Conservation (phyloP, 768 basidiomycete genomes). For the Tricholomella constricta region DNA sequence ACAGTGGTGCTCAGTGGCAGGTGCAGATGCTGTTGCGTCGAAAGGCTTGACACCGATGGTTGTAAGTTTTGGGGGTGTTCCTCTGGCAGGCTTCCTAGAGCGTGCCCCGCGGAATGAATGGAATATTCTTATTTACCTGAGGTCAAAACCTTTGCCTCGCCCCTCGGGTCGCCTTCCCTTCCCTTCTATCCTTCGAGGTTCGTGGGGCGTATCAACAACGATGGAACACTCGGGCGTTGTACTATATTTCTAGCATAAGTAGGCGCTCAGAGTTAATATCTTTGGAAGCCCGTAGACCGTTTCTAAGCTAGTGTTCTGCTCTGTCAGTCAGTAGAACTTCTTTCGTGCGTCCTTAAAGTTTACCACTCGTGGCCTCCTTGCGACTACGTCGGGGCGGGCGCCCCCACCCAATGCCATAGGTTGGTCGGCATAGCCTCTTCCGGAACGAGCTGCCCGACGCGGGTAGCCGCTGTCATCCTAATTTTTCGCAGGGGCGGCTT, state of each 20-base stretch:
- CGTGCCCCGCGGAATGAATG: constrained; percentile 5
- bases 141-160: neutral
- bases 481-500: constrained; percentile 2
- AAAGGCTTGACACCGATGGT: neutral
- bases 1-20: neutral
- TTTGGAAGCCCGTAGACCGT: too few species aligned
- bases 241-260: too few species aligned
- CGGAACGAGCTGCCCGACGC: too few species aligned
- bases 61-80: neutral
- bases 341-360: neutral
- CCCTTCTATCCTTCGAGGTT: neutral
- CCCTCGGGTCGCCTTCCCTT: neutral
- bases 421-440: too few species aligned
- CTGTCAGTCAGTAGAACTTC: neutral
- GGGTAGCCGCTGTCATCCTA: neutral
- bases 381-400: neutral
- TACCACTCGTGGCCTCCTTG: neutral
- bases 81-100: constrained; percentile 1
- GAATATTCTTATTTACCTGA: neutral
- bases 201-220: constrained; percentile 3
- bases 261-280: too few species aligned
- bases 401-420: too few species aligned
- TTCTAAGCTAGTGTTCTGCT: neutral
- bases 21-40: neutral
- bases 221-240: neutral